phyloP scores from a whole-genome alignment of 2,329 filamentous ascomycete species.

The Fusarium tupiense region DNA sequence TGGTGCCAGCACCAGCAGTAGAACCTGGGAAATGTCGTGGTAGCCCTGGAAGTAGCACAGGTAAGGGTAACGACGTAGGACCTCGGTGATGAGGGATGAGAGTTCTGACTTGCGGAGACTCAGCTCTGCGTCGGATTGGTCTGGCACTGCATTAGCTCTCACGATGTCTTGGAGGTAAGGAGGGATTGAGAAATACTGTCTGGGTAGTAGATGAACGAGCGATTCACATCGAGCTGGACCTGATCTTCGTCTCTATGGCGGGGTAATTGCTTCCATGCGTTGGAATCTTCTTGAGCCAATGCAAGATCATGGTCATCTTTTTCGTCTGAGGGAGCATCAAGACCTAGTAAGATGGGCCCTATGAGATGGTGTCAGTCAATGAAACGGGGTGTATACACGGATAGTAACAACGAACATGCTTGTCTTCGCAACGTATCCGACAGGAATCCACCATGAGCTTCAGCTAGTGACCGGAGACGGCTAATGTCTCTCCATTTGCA shows the following conservation, averaged over 20 bases:
- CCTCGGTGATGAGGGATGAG: constrained; percentile 79
- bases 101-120: constrained; percentile 78
- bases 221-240: constrained; percentile 89
- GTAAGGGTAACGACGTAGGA: constrained; percentile 82
- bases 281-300: constrained; percentile 23
- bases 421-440: constrained; percentile 73
- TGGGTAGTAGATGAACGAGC: constrained; percentile 98
- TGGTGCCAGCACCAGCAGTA: constrained; percentile 83
- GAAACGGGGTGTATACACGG: neutral
- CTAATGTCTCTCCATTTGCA: constrained; percentile 67
- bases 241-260: constrained; percentile 90
- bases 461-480: constrained; percentile 66
- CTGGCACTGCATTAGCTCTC: constrained; percentile 51
- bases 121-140: constrained; percentile 75
- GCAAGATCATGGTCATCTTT: constrained; percentile 20
- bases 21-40: constrained; percentile 97
- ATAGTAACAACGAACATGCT: constrained; percentile 73
- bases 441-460: constrained; percentile 73
- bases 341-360: constrained; percentile 72
- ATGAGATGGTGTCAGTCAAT: constrained; percentile 22
- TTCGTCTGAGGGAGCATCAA: constrained; percentile 24
- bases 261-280: constrained; percentile 70
- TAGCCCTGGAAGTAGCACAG: constrained; percentile 98
- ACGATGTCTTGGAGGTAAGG: neutral
- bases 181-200: constrained; percentile 62